phyloP scores from a whole-genome alignment of 805 yeast species.

The Hanseniaspora mollemarum region DNA sequence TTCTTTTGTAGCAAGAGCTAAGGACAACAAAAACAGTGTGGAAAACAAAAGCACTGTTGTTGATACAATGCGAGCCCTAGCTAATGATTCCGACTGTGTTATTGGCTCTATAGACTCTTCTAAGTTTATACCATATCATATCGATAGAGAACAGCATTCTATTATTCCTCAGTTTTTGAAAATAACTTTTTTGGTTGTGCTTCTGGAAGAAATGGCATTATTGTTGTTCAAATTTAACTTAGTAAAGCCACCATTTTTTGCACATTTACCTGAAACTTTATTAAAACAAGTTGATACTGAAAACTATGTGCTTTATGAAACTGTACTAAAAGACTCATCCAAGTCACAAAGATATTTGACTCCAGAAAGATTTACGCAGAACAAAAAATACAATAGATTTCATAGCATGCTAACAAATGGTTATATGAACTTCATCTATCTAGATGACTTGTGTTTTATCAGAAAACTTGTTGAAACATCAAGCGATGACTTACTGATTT shows the following conservation, averaged over 20 bases:
- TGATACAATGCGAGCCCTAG: background rate
- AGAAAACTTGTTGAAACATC: background rate
- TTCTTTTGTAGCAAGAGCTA: background rate
- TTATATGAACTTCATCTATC: conserved; percentile 3
- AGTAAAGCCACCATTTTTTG: conserved; percentile 14
- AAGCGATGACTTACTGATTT: background rate
- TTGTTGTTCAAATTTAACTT: background rate
- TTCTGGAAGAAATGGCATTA: conserved; percentile 3
- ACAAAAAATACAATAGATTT: background rate
- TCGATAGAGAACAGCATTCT: background rate
- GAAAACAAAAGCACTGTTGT: background rate
- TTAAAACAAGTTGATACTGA: conserved; percentile 5
- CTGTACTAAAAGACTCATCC: background rate
- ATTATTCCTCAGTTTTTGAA: conserved; percentile 6
- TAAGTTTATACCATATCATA: conserved; percentile 12
- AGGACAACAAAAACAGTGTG: background rate
- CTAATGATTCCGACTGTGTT: background rate
- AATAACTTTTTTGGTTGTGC: background rate
- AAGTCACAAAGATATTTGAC: background rate
- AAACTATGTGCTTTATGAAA: background rate
- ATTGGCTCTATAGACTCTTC: background rate
- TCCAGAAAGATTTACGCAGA: background rate
- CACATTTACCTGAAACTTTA: conserved; percentile 13
- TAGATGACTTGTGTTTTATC: conserved; percentile 11
- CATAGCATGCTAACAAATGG: background rate